Base-by-base conservation (phyloP, 208 protist species). In the Trypanosoma cruzi region DNA sequence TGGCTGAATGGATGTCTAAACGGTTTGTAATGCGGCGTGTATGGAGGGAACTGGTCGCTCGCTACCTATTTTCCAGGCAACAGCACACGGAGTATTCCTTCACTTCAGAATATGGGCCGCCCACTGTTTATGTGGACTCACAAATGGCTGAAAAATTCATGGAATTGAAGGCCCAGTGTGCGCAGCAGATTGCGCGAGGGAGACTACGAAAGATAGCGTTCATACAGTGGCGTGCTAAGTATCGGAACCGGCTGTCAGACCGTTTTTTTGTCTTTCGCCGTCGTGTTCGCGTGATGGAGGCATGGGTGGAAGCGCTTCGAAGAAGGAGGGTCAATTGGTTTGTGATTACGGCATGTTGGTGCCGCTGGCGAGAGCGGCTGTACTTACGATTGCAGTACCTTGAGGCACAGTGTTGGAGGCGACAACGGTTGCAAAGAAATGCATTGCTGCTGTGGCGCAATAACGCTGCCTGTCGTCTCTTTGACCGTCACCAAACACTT, bases 1-100 rank as follows among this genome's bases (percentile, higher is more conserved):
- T 89, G 0, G 84, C 84, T 4, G 79, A 31, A 36, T 81, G 70
- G 59, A 64, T 73, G 36, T 53, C 24, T 34, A 49, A 14, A 4
- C 71, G 76, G 28, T 64, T 37, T 8, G 48, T 81, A 60, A 62
- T 75, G 16, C 64, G 54, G 13, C 64, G 46, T 28, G 74, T 77
- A 46, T 80, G 64, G 62, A 61, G 26, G 2, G 37, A 46, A 44
- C 59, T 70, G 10, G 5, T 68, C 13, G 5, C 34, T 28, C 54
- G 54, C 13, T 77, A 68, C 60, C 64, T 16, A 16, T 42, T 2
- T 53, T 68, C 46, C 4, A 22, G 73, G 66, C 13, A 64, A 79
- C 37, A 58, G 42, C 26, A 56, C 63, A 36, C 57, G 60, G 14
- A 31, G 58, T 22, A 62, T 44, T 40, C n/a, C 42, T 36, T 42